These are phyloP conservation scores for Cyberlindnera samutprakarnensis DNA, from an alignment of 805 yeast genomes.

Conservation along the genomic window DNA sequence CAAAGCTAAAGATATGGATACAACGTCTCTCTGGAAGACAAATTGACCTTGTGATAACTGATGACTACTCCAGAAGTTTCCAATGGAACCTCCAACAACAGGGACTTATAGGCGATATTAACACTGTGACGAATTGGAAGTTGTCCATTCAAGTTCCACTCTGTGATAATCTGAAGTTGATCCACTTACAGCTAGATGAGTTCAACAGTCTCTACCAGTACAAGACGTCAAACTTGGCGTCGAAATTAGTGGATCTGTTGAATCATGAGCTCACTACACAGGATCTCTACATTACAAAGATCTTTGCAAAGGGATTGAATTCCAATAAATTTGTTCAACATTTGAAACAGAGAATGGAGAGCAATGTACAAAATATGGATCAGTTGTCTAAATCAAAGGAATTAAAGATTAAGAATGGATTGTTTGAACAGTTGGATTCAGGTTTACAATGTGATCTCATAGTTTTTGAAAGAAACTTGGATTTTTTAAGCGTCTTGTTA, in stretches of 20 bases:
- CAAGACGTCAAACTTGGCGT: conserved; percentile 24
- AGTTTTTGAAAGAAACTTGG: conserved; percentile 73
- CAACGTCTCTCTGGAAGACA: conserved; percentile 7
- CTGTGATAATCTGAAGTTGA: conserved; percentile 5
- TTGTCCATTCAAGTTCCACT: conserved; percentile 7
- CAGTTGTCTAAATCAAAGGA: conserved; percentile 27
- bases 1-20: conserved; percentile 13
- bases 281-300: conserved; percentile 39
- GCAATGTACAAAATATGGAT: conserved; percentile 25
- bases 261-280: conserved; percentile 40
- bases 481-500: conserved; percentile 61
- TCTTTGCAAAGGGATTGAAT: conserved; percentile 51
- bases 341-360: conserved; percentile 24
- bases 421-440: conserved; percentile 29
- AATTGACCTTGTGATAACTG: conserved; percentile 24
- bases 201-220: conserved; percentile 31
- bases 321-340: conserved; percentile 42
- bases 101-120: conserved; percentile 15
- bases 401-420: conserved; percentile 17
- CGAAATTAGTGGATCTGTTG: conserved; percentile 28
- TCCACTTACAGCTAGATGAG: conserved; percentile 13
- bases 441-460: conserved; percentile 60
- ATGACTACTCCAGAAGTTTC: conserved; percentile 29
- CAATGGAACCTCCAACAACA: conserved; percentile 24
- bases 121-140: conserved; percentile 12